A percentile compares a stretch with the other conserved stretches of the same genome.
Conservation (phyloP, 805 yeast species). For the Pichia kluyveri region DNA sequence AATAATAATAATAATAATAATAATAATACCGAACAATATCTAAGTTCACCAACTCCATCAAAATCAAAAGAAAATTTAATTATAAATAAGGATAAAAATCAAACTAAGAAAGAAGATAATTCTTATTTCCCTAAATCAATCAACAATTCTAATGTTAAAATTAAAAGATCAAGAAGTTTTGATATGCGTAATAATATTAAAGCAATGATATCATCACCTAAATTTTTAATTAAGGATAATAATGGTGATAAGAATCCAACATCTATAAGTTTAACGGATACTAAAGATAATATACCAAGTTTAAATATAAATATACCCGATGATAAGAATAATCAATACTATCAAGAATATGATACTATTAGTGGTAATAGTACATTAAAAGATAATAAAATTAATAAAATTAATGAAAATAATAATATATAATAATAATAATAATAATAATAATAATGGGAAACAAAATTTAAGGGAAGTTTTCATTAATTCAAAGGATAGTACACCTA, state of each 20-base stretch:
- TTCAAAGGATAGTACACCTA: neutral
- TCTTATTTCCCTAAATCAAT: neutral
- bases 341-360: too few species aligned
- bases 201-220: neutral
- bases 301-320: neutral
- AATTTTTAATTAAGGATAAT: neutral
- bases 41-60: too few species aligned
- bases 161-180: slow-evolving; percentile 20
- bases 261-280: neutral
- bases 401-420: neutral
- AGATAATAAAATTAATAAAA: neutral
- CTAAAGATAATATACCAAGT: neutral
- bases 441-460: neutral
- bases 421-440: neutral
- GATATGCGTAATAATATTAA: slow-evolving; percentile 9
- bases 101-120: neutral
- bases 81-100: too few species aligned
- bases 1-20: neutral
- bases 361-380: too few species aligned
- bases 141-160: neutral
- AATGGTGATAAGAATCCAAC: neutral
- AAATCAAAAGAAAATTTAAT: too few species aligned
- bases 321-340: too few species aligned
- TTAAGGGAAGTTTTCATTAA: neutral
- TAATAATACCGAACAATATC: too few species aligned